These are phyloP conservation scores for Phytophthora pluvialis DNA, from an alignment of 352 stramenopile genomes.

Conservation along the genomic window DNA sequence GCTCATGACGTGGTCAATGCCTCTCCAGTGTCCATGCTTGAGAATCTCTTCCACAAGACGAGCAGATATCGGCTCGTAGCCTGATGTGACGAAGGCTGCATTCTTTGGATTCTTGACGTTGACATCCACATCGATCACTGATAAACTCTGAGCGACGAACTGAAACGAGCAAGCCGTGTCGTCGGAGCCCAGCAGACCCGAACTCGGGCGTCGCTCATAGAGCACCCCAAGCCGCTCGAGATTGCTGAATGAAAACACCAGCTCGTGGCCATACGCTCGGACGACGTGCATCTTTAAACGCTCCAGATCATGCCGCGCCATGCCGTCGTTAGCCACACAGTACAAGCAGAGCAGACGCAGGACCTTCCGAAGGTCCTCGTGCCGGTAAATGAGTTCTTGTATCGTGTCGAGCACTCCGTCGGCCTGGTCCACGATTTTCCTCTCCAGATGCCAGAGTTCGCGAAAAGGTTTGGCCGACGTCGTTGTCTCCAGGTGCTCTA, in stretches of 20 bases:
- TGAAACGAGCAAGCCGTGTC: constrained; percentile 37
- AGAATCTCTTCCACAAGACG: constrained; percentile 75
- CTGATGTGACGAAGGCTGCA: constrained; percentile 73
- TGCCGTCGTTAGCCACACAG: constrained; percentile 55
- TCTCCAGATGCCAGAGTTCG: constrained; percentile 72
- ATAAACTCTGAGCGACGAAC: constrained; percentile 36
- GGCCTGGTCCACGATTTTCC: constrained; percentile 64
- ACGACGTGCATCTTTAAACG: constrained; percentile 66
- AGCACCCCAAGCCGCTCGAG: constrained; percentile 62
- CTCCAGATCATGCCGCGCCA: constrained; percentile 43
- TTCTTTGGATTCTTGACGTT: constrained; percentile 60
- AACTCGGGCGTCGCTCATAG: constrained; percentile 27
- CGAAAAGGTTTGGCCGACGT: constrained; percentile 58
- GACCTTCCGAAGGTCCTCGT: constrained; percentile 59
- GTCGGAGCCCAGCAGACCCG: constrained; percentile 5
- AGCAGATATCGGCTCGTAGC: constrained; percentile 74
- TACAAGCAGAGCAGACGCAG: constrained; percentile 73
- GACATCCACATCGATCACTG: constrained; percentile 63
- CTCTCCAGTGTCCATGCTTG: constrained; percentile 52
- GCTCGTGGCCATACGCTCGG: constrained; percentile 73
- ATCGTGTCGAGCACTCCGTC: constrained; percentile 48
- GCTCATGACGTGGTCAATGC: constrained; percentile 56
- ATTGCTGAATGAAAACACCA: constrained; percentile 76
- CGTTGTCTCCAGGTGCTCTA: constrained; percentile 57
- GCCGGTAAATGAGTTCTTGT: constrained; percentile 64